Evolutionary conservation across 257 asterid genomes (phyloP).

Genomic region (Salvia miltiorrhiza): DNA sequence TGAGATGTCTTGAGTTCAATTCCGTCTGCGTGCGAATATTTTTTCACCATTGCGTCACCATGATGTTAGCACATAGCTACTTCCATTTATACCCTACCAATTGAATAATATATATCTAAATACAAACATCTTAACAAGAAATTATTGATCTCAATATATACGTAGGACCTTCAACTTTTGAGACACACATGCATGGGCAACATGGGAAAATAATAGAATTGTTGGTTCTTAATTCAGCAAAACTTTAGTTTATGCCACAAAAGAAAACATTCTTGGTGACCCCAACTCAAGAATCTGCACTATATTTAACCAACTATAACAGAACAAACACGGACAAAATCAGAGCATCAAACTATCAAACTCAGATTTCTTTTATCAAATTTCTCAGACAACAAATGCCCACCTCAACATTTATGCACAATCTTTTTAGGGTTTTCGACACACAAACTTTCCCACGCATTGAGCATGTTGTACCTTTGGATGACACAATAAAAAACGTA

Average conservation of each 20-base stretch:
- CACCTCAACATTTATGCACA: conserved; percentile 10
- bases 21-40: too few relatives aligned
- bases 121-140: background rate
- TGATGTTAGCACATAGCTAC: too few relatives aligned
- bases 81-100: too few relatives aligned
- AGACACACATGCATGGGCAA: conserved; percentile 28
- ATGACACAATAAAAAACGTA: conserved; percentile 23
- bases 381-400: conserved; percentile 24
- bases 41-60: too few relatives aligned
- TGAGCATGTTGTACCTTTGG: conserved; percentile 25
- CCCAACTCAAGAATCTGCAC: conserved; percentile 24
- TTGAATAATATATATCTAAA: too few relatives aligned
- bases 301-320: background rate
- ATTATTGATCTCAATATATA: background rate
- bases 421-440: conserved; percentile 19
- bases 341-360: conserved; percentile 7
- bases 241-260: conserved; percentile 15
- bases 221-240: conserved; percentile 10
- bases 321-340: conserved; percentile 6
- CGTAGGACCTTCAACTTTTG: conserved; percentile 6
- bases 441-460: conserved; percentile 14
- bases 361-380: background rate
- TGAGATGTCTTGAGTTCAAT: too few relatives aligned
- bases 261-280: conserved; percentile 26
- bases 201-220: conserved; percentile 26